These are phyloP conservation scores for Phytophthora melonis DNA, from an alignment of 352 stramenopile species.

Conservation along the genomic window DNA sequence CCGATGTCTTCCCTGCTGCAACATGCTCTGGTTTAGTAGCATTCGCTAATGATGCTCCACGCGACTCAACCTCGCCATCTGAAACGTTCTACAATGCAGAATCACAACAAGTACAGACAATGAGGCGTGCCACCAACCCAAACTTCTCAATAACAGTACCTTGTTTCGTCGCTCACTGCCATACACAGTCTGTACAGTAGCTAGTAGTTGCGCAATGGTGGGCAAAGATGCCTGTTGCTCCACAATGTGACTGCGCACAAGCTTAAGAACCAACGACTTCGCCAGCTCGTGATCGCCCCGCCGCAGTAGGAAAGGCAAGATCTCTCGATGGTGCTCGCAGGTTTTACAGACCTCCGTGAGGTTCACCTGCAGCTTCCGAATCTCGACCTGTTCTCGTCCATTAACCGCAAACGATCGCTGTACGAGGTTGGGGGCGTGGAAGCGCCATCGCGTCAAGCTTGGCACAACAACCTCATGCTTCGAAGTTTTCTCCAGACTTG, in stretches of 20 bases:
- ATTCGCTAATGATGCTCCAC: constrained; percentile 1
- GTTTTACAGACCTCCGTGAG: constrained; percentile 64
- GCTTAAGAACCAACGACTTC: constrained; percentile 59
- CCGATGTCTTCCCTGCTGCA: background rate
- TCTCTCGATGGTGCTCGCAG: constrained; percentile 63
- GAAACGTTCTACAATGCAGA: constrained; percentile 12
- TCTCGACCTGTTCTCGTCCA: constrained; percentile 49
- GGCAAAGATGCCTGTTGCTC: constrained; percentile 55
- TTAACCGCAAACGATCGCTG: constrained; percentile 52
- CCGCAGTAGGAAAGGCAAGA: constrained; percentile 76
- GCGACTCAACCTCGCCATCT: constrained; percentile 1
- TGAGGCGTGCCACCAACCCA: background rate
- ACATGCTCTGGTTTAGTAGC: background rate
- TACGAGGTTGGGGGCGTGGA: constrained; percentile 72
- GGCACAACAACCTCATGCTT: constrained; percentile 29
- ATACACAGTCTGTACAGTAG: constrained; percentile 57
- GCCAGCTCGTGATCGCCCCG: constrained; percentile 54
- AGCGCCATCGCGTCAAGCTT: constrained; percentile 66
- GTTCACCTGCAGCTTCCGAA: constrained; percentile 81
- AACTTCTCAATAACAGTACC: constrained; percentile 8
- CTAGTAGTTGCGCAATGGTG: constrained; percentile 48
- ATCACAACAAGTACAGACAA: constrained; percentile 10
- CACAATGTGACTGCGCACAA: constrained; percentile 64
- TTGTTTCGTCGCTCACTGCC: constrained; percentile 40
- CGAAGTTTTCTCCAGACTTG: constrained; percentile 42